Conservation (phyloP, 495 filamentous ascomycete species). For the Evernia prunastri region DNA sequence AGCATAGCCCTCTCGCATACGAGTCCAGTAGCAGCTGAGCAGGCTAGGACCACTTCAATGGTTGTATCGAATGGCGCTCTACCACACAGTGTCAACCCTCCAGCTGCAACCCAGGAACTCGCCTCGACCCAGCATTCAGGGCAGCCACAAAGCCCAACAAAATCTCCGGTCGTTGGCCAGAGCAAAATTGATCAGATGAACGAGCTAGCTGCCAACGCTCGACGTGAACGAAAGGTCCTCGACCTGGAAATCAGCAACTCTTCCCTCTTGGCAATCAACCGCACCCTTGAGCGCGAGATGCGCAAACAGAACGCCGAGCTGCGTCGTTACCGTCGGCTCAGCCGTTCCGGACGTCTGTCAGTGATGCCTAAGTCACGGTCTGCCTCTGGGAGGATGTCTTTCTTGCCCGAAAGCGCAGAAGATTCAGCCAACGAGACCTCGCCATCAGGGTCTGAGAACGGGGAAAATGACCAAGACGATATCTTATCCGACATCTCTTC, state of each 20-base stretch:
- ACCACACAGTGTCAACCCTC: slow-evolving; percentile 12
- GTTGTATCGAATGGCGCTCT: slow-evolving; percentile 3
- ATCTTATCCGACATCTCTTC: slow-evolving; percentile 28
- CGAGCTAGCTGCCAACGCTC: slow-evolving; percentile 73
- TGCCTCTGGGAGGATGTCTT: slow-evolving; percentile 33
- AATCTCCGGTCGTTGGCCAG: slow-evolving; percentile 33
- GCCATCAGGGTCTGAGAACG: slow-evolving; percentile 30
- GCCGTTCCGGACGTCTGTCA: slow-evolving; percentile 67
- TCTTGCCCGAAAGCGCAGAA: slow-evolving; percentile 36
- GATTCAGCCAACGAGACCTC: slow-evolving; percentile 28
- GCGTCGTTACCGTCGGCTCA: slow-evolving; percentile 73
- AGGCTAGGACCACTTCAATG: slow-evolving; percentile 6
- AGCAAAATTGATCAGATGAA: slow-evolving; percentile 45
- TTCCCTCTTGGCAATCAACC: slow-evolving; percentile 93
- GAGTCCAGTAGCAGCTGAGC: not conserved
- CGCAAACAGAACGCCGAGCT: slow-evolving; percentile 86
- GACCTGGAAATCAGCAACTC: slow-evolving; percentile 98
- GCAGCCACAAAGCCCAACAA: slow-evolving; percentile 41
- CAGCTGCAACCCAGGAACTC: slow-evolving; percentile 26
- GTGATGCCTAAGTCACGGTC: slow-evolving; percentile 41
- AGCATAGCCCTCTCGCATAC: slow-evolving; percentile 14
- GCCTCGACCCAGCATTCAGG: slow-evolving; percentile 33
- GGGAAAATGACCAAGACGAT: slow-evolving; percentile 42
- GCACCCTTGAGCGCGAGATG: slow-evolving; percentile 83
- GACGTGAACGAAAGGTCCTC: slow-evolving; percentile 88